Evolutionary conservation across 495 filamentous ascomycete genomes (phyloP), one percentile per base, ranked within the genome.

Genomic region (Podospora appendiculata): DNA sequence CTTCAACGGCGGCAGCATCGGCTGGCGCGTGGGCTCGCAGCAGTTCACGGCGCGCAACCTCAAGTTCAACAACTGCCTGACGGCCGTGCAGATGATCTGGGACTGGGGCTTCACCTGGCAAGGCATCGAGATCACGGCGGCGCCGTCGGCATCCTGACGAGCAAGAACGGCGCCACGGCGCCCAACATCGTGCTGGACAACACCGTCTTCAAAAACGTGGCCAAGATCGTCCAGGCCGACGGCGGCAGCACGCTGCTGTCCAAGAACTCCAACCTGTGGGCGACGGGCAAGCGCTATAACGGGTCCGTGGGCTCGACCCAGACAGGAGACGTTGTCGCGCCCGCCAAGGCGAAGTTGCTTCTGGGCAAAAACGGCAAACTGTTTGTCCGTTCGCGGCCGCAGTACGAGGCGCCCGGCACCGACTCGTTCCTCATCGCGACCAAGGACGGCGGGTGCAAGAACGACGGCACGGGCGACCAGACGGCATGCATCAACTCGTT

Each of bases 41-140:
- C 91, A 96, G 65, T 96, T 92, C 65, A 93, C 89, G 4, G 87
- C 84, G 50, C 82, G 87, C 42, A 92, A 92, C 67, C 59, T 95
- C 55, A 84, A 73, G 18, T 95, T 95, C 75, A 89, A 89, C 55
- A 76, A 79, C 60, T 92, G 87, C 69, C 75, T 86, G 51, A 95
- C 89, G 9, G 89, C 86, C 36, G 81, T 95, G 39, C 89, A 78
- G 70, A 83, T 89, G 81, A 89, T 90, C 72, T 95, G 89, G 90
- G 84, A 90, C 64, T 94, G 89, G 90, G 78, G 83, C 9, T 96
- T 88, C 84, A 82, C 80, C 44, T 81, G 90, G 71, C 18, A 19
- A 76, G 44, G 5, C 41, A 6, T 54, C 62, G 14, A 18, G 2
- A 41, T 66, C n/a, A 14, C 49, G 51, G 45, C n/a, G 48, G 50